Percentiles rank a stretch among this genome's conserved stretches.
Evolutionary conservation across 202 grass and related monocot species (phyloP).

Genomic region (Carex arenaria): DNA sequence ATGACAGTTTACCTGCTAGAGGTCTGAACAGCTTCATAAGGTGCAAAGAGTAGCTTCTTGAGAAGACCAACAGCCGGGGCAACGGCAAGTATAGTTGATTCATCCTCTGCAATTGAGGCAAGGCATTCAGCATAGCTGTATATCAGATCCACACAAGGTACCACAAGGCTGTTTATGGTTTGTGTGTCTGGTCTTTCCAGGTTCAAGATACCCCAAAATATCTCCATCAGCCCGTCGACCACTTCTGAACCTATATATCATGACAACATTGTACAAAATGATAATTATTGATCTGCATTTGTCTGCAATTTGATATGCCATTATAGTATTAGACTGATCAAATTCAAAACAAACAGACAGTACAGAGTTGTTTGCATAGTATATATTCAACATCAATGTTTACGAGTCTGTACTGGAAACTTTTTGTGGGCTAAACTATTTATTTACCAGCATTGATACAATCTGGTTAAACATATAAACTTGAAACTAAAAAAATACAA

Average conservation of each 20-base stretch:
- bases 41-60: conserved; percentile 92
- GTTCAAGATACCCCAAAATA: conserved; percentile 93
- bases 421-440: not conserved
- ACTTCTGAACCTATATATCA: conserved; percentile 67
- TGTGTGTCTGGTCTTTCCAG: conserved; percentile 92
- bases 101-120: conserved; percentile 48
- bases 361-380: not conserved
- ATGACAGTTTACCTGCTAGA: conserved; percentile 77
- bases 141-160: conserved; percentile 94
- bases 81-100: conserved; percentile 60
- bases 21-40: conserved; percentile 92
- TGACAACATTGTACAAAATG: not conserved
- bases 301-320: not conserved
- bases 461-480: not conserved
- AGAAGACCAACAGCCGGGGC: conserved; percentile 76
- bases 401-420: not conserved
- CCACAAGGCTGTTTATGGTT: conserved; percentile 84
- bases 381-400: not conserved
- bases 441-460: not conserved
- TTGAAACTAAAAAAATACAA: not conserved
- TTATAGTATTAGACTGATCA: not conserved
- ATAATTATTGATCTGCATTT: not conserved
- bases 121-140: conserved; percentile 97
- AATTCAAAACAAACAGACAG: not conserved
- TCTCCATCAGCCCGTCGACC: conserved; percentile 90